Evolutionary conservation across 495 filamentous ascomycete species (phyloP).

Genomic region (Xylaria curta): DNA sequence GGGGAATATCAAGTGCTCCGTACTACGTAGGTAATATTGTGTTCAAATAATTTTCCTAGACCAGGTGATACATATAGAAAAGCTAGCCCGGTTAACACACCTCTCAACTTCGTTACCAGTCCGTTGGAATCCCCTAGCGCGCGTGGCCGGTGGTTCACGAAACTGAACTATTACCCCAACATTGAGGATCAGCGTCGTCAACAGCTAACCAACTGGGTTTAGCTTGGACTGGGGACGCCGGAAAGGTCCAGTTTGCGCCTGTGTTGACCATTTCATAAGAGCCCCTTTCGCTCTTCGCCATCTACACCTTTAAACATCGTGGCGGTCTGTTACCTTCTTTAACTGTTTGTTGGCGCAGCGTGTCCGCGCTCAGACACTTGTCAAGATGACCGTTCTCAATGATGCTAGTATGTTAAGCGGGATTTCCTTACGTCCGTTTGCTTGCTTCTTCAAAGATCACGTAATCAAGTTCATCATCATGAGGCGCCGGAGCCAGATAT

Average conservation of each 20-base stretch:
- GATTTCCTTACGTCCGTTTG: neutral
- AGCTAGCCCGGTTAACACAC: neutral
- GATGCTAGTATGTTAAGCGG: neutral
- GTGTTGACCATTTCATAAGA: neutral
- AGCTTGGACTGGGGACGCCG: neutral
- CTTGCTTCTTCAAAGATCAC: neutral
- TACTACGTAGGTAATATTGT: neutral
- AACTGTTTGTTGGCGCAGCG: neutral
- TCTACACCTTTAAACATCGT: neutral
- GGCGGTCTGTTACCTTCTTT: neutral
- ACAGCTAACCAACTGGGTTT: slow-evolving; percentile 8
- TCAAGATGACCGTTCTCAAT: slow-evolving; percentile 13
- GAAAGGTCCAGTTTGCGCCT: neutral
- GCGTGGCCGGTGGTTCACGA: neutral
- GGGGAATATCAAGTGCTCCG: slow-evolving; percentile 6
- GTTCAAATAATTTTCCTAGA: slow-evolving; percentile 1
- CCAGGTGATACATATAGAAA: neutral
- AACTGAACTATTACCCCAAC: slow-evolving; percentile 7
- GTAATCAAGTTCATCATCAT: slow-evolving; percentile 4
- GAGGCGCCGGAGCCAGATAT: neutral
- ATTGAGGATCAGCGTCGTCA: slow-evolving; percentile 10
- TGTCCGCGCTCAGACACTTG: neutral
- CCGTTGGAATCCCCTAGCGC: neutral
- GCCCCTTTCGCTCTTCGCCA: slow-evolving; percentile 2
- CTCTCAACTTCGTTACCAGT: slow-evolving; percentile 5